A percentile compares a stretch with the other conserved stretches of the same genome.
Evolutionary conservation across 108 stramenopile species (phyloP).

Genomic region (Asterionellopsis glacialis): DNA sequence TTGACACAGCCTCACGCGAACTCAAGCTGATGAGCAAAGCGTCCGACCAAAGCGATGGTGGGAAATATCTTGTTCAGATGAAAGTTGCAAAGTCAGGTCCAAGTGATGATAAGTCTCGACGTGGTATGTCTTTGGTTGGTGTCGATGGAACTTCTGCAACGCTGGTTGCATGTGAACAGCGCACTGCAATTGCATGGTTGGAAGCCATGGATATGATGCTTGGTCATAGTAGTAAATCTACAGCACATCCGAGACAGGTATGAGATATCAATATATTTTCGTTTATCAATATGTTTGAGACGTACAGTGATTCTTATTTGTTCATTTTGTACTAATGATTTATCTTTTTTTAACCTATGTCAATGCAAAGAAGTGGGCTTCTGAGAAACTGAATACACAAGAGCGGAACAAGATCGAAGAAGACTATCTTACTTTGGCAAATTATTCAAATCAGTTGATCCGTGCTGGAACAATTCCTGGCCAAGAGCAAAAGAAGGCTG

Average conservation of each 20-base stretch:
- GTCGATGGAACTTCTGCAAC: constrained; percentile 29
- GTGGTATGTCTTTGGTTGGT: constrained; percentile 53
- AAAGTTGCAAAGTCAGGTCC: constrained; percentile 51
- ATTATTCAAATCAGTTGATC: constrained; percentile 80
- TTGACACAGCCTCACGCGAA: constrained; percentile 66
- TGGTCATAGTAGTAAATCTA: constrained; percentile 21
- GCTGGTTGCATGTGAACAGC: constrained; percentile 77
- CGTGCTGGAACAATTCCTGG: constrained; percentile 54
- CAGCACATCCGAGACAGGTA: too few species aligned
- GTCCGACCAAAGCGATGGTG: constrained; percentile 48
- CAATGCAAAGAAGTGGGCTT: not conserved
- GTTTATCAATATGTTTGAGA: too few species aligned
- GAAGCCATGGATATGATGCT: constrained; percentile 80
- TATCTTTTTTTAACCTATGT: too few species aligned
- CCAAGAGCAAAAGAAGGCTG: constrained; percentile 20
- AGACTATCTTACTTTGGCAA: constrained; percentile 71
- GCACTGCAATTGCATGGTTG: constrained; percentile 80
- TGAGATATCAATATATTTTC: too few species aligned
- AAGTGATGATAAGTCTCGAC: constrained; percentile 35
- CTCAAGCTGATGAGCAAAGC: constrained; percentile 53
- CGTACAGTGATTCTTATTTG: too few species aligned
- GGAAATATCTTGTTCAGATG: constrained; percentile 36
- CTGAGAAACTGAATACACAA: constrained; percentile 38
- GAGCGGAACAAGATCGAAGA: constrained; percentile 74
- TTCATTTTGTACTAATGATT: too few species aligned